phyloP scores from a whole-genome alignment of 768 basidiomycete species.

The Amanita molliuscula region DNA sequence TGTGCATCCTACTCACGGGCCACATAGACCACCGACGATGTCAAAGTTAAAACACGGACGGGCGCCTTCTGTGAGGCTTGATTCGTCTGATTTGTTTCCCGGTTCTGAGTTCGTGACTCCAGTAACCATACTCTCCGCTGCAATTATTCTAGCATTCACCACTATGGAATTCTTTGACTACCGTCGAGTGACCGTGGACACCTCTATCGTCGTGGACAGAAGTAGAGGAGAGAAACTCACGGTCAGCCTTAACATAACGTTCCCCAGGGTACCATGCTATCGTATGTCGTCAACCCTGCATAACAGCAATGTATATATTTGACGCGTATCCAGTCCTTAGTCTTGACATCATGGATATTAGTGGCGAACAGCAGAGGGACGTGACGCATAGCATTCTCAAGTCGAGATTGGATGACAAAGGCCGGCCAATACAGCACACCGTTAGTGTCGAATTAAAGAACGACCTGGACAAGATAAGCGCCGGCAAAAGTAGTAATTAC shows the following conservation, averaged over 20 bases:
- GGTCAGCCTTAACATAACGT: constrained; percentile 86
- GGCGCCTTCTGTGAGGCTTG: constrained; percentile 71
- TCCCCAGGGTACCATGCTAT: constrained; percentile 96
- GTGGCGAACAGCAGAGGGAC: constrained; percentile 89
- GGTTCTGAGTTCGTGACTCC: constrained; percentile 4
- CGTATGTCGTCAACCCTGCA: constrained; percentile 41
- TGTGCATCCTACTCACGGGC: not conserved
- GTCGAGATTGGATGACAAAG: constrained; percentile 56
- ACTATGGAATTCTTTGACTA: constrained; percentile 96
- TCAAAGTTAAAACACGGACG: constrained; percentile 96
- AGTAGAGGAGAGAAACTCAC: constrained; percentile 91
- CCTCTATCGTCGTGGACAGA: constrained; percentile 90
- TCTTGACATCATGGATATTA: constrained; percentile 96
- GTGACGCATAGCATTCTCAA: constrained; percentile 85
- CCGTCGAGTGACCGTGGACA: constrained; percentile 74
- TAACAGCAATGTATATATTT: constrained; percentile 1
- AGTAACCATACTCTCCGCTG: constrained; percentile 91
- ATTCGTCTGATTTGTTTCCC: not conserved
- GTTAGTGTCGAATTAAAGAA: constrained; percentile 62
- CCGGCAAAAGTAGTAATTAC: constrained; percentile 49
- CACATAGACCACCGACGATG: constrained; percentile 90
- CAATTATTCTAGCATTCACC: constrained; percentile 86
- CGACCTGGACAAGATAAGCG: constrained; percentile 75
- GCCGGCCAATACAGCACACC: constrained; percentile 46
- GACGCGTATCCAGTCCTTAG: constrained; percentile 61